Percentiles rank a stretch among this genome's conserved stretches.
Evolutionary conservation across 257 asterid genomes (phyloP).

Genomic region (Rubia yunnanensis): DNA sequence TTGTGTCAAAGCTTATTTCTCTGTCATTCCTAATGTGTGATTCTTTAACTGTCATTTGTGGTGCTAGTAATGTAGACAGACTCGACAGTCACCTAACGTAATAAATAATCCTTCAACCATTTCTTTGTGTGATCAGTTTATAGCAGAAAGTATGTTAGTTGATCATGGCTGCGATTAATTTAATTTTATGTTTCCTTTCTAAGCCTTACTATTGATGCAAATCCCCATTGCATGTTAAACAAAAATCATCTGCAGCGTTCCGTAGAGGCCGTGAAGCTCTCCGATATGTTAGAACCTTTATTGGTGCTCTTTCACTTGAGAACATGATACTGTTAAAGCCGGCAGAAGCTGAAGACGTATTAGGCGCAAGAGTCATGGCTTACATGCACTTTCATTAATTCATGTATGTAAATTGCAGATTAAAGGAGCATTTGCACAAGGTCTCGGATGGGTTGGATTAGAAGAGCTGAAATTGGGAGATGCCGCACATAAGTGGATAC

Average conservation of each 20-base stretch:
- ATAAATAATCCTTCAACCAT: not conserved
- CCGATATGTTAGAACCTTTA: not conserved
- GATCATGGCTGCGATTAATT: not conserved
- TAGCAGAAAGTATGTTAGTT: no score
- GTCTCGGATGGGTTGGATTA: constrained; percentile 90
- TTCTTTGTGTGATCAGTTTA: not conserved
- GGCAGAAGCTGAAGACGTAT: not conserved
- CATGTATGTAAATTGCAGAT: constrained; percentile 33
- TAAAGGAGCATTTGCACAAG: constrained; percentile 94
- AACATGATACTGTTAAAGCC: not conserved
- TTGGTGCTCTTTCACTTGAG: not conserved
- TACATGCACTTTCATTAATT: not conserved
- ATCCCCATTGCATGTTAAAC: no score
- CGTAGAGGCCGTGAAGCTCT: not conserved
- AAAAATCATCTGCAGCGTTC: no score
- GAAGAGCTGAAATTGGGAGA: constrained; percentile 99
- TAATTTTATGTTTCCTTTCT: no score
- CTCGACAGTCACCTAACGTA: not conserved
- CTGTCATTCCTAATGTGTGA: not conserved
- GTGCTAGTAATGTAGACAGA: not conserved
- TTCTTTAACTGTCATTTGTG: not conserved
- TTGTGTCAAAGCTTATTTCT: not conserved
- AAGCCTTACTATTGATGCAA: no score
- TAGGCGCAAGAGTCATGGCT: not conserved
- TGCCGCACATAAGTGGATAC: constrained; percentile 77